Evolutionary conservation across 805 yeast genomes (phyloP), one percentile per base, ranked within the genome.

Genomic region (Candida sakaeoensis): DNA sequence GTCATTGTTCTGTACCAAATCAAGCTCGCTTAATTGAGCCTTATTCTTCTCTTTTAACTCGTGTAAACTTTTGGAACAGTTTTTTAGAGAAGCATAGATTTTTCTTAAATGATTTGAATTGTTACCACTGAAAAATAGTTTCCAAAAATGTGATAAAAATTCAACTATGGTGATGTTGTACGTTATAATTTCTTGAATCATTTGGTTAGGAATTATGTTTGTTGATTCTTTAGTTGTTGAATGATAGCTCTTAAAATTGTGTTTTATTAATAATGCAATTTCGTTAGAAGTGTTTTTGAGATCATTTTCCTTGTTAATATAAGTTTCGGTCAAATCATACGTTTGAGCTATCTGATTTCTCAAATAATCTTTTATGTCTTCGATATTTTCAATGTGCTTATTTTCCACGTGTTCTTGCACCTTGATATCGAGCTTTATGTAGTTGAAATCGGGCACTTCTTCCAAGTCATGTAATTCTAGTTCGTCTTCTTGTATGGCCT

Each of bases 101-200:
- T 62, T 65, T 44, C 63, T 63, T 33, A 68, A 52, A 42, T 64
- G 69, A 12, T 38, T 57, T 1, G 72, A 67, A 40, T 64, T 66
- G 39, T 56, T 59, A 5, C 65, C 69, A 38, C 53, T 56, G 18
- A 63, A 51, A 37, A 54, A 68, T 1, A 68, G 42, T 36, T 61
- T 58, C 74, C 74, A 68, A 40, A 68, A 68, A 42, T 68, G 73
- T 35, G 70, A 64, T 17, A 68, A 50, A 40, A 68, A 66, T 48
- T 68, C 74, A 37, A 59, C 59, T n/a, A 63, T 52, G 3, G 72
- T 68, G 37, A 66, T 58, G 45, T 67, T 68, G 47, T 58, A 61
- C 4, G 59, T 53, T 13, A 65, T 55, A 30, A 68, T 58, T 32
- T 64, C 69, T 42, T 65, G 68, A 5, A 54, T 50, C 8, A 51